Conservation (phyloP, 441 rosid species). For the Macaranga tanarius region DNA sequence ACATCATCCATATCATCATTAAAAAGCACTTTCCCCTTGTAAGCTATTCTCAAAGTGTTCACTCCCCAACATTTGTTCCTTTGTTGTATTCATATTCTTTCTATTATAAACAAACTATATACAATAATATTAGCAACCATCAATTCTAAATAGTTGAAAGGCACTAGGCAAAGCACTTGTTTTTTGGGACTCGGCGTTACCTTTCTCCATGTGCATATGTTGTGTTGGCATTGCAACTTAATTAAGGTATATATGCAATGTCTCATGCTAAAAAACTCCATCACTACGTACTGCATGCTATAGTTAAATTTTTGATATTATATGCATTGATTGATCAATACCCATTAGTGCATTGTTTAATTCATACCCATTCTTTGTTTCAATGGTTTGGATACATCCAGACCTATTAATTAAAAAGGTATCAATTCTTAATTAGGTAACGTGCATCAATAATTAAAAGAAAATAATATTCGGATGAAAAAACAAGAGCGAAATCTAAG, state of each 20-base stretch:
- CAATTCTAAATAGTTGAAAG: conserved; percentile 7
- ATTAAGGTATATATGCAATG: background rate
- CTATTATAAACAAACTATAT: background rate
- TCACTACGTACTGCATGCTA: too few species aligned
- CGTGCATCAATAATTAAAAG: conserved; percentile 16
- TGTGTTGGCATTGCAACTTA: conserved; percentile 13
- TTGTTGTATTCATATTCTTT: background rate
- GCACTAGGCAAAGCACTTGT: conserved; percentile 14
- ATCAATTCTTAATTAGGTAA: conserved; percentile 7
- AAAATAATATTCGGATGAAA: background rate
- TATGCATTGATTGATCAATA: background rate
- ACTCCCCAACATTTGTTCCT: background rate
- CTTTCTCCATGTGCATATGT: conserved; percentile 15
- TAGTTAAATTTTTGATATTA: background rate
- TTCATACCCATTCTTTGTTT: too few species aligned
- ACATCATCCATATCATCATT: conserved; percentile 18
- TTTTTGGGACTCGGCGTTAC: conserved; percentile 1
- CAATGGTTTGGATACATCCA: background rate
- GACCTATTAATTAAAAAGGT: background rate
- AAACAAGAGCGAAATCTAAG: conserved; percentile 18
- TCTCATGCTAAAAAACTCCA: too few species aligned
- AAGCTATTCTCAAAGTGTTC: background rate
- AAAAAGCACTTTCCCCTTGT: conserved; percentile 11
- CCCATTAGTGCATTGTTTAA: background rate
- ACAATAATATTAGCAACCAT: background rate